Conservation (phyloP, 495 filamentous ascomycete species). For the Bacidia rubella region DNA sequence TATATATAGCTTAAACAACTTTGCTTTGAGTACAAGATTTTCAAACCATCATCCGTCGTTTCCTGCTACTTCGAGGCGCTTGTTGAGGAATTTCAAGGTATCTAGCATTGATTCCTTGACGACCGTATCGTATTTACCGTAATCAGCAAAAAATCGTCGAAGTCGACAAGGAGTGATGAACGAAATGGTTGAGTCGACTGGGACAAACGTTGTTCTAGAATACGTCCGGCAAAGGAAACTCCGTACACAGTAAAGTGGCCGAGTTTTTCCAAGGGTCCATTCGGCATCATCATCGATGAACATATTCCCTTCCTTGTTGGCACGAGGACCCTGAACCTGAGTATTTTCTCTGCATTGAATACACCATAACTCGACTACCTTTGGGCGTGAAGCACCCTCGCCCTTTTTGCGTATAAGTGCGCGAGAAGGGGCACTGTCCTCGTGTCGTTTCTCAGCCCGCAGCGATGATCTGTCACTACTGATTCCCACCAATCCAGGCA, state of each 20-base stretch:
- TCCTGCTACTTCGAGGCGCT: not conserved
- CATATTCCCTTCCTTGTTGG: slow-evolving; percentile 2
- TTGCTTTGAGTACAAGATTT: not conserved
- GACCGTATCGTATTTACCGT: not conserved
- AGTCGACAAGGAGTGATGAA: not conserved
- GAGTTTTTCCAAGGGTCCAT: slow-evolving; percentile 2
- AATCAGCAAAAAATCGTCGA: not conserved
- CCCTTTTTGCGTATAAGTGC: slow-evolving; percentile 1
- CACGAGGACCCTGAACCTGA: not conserved
- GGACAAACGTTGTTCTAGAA: slow-evolving; percentile 1
- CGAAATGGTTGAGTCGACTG: slow-evolving; percentile 1
- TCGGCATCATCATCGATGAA: not conserved
- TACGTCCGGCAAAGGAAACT: not conserved
- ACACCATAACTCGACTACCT: not conserved
- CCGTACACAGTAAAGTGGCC: slow-evolving; percentile 2
- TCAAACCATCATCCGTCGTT: not conserved
- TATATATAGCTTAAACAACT: slow-evolving; percentile 1
- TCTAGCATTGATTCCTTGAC: slow-evolving; percentile 1
- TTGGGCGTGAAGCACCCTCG: not conserved
- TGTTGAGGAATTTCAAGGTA: not conserved
- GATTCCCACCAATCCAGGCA: slow-evolving; percentile 1
- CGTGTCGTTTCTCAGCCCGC: not conserved
- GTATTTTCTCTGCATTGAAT: not conserved
- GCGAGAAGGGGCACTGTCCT: slow-evolving; percentile 1
- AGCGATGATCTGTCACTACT: not conserved